A percentile compares a stretch with the other conserved stretches of the same genome.
These are phyloP conservation scores for Fusarium marasasianum DNA, from an alignment of 2,329 filamentous ascomycete species.

Conservation along the genomic window DNA sequence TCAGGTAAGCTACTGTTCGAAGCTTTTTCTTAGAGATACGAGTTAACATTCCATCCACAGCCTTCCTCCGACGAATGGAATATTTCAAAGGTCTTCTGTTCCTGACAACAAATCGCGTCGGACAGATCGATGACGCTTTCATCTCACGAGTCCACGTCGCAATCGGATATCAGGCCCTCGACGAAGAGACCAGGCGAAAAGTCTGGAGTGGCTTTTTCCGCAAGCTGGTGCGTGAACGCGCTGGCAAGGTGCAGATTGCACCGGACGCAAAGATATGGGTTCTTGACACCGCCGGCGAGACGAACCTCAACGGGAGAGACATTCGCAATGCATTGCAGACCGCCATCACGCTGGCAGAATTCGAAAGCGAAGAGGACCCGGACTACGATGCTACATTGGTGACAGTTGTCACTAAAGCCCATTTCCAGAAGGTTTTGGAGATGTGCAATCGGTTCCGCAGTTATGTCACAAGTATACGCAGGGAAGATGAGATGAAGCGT, in stretches of 20 bases:
- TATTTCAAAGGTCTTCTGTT: background rate
- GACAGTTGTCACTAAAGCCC: background rate
- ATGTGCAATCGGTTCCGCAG: background rate
- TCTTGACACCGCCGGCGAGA: background rate
- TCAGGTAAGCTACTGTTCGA: background rate
- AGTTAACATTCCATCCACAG: background rate
- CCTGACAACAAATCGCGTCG: background rate
- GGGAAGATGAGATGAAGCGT: background rate
- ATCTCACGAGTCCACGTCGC: background rate
- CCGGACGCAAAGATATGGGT: background rate
- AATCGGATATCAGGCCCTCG: background rate
- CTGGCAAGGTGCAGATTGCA: background rate
- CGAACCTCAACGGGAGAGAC: background rate
- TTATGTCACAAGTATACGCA: background rate
- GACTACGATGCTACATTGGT: background rate
- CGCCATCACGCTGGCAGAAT: background rate
- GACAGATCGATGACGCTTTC: background rate
- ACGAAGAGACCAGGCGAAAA: background rate
- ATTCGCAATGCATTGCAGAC: background rate
- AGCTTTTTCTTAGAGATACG: accelerated
- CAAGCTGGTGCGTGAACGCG: background rate
- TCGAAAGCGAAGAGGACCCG: background rate
- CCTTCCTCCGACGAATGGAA: background rate
- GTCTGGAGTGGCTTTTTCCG: background rate
- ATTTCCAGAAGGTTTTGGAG: background rate